Evolutionary conservation across 208 protist species (phyloP).

Genomic region (Crithidia fasciculata): DNA sequence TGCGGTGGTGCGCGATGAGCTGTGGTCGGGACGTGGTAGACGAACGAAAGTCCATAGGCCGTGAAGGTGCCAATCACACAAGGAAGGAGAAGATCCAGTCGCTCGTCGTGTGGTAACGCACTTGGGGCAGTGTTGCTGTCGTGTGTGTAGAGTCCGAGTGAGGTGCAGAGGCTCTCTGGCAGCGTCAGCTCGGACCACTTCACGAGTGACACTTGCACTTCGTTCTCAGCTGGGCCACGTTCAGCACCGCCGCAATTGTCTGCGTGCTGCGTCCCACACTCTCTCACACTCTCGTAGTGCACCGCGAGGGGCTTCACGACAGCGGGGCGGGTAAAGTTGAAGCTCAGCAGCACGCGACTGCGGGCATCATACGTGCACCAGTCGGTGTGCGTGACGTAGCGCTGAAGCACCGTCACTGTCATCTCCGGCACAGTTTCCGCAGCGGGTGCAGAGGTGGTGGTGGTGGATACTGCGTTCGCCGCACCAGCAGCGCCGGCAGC

Average conservation of each 20-base stretch:
- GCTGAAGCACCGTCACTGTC: slow-evolving; percentile 34
- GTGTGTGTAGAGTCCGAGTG: background rate
- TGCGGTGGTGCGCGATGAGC: background rate
- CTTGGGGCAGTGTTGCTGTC: background rate
- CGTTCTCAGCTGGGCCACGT: too few species aligned
- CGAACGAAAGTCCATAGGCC: slow-evolving; percentile 46
- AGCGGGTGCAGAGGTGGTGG: background rate
- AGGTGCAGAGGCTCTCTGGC: slow-evolving; percentile 22
- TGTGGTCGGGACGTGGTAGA: slow-evolving; percentile 37
- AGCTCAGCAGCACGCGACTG: slow-evolving; percentile 35
- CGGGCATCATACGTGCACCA: slow-evolving; percentile 26
- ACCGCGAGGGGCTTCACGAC: slow-evolving; percentile 62
- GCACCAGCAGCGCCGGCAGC: background rate
- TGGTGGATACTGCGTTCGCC: background rate
- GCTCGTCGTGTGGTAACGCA: slow-evolving; percentile 1
- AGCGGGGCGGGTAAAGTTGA: slow-evolving; percentile 43
- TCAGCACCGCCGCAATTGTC: background rate
- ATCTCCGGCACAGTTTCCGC: background rate
- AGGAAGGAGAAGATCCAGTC: slow-evolving; percentile 3
- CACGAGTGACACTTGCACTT: slow-evolving; percentile 5
- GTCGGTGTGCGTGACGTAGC: slow-evolving; percentile 57
- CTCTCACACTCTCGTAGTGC: background rate
- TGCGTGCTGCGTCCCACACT: background rate
- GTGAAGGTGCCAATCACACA: slow-evolving; percentile 44
- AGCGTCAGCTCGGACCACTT: slow-evolving; percentile 34